Conservation (phyloP, 2,329 filamentous ascomycete species). For the Aspergillus udagawae region DNA sequence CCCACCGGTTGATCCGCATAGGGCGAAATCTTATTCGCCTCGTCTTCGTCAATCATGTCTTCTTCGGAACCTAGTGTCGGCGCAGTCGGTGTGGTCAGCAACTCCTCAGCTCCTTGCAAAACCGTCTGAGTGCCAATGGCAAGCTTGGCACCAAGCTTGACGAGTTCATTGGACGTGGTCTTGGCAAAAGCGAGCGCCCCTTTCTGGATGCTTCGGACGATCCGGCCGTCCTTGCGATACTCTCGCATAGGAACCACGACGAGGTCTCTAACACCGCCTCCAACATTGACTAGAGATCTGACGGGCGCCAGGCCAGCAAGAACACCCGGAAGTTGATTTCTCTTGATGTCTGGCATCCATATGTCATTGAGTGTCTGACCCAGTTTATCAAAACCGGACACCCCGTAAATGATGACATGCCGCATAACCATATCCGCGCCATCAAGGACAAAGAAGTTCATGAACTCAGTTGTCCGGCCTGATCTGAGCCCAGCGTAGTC, state of each 20-base stretch:
- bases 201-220: conserved; percentile 88
- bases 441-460: conserved; percentile 96
- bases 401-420: conserved; percentile 88
- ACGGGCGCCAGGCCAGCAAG: conserved; percentile 85
- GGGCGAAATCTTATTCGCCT: conserved; percentile 75
- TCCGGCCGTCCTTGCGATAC: conserved; percentile 88
- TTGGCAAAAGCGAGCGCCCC: conserved; percentile 85
- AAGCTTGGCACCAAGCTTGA: conserved; percentile 88
- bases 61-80: conserved; percentile 50
- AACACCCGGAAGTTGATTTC: conserved; percentile 83
- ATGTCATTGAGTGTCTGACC: conserved; percentile 90
- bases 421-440: conserved; percentile 79
- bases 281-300: conserved; percentile 86
- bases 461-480: conserved; percentile 93
- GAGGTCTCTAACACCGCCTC: conserved; percentile 78
- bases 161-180: conserved; percentile 90
- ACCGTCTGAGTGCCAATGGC: conserved; percentile 94
- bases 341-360: conserved; percentile 90
- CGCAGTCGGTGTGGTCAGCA: conserved; percentile 50
- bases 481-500: conserved; percentile 91
- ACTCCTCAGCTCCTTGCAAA: conserved; percentile 79
- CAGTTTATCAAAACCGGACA: conserved; percentile 84
- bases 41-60: conserved; percentile 62
- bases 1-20: conserved; percentile 94
- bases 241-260: conserved; percentile 87